Conservation (phyloP, 1,139 yeast genomes). For the Suhomyces choctaworum region DNA sequence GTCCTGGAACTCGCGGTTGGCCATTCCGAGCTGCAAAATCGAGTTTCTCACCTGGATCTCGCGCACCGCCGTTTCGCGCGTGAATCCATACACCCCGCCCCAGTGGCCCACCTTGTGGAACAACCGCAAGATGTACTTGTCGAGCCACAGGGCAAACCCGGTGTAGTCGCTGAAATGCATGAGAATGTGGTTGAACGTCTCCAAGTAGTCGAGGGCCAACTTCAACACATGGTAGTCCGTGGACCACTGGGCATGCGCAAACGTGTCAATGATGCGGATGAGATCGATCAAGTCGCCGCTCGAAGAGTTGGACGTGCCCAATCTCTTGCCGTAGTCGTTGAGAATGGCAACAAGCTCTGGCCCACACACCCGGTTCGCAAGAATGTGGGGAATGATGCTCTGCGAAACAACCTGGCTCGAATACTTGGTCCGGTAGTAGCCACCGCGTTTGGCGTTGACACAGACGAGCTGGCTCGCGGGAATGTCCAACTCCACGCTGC, state of each 20-base stretch:
- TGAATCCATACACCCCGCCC: slow-evolving; percentile 17
- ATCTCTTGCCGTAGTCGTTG: slow-evolving; percentile 37
- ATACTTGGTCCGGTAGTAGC: slow-evolving; percentile 43
- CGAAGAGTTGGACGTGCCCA: slow-evolving; percentile 23
- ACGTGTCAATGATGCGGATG: slow-evolving; percentile 26
- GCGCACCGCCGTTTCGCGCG: slow-evolving; percentile 16
- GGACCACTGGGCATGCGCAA: slow-evolving; percentile 23
- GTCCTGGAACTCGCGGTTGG: slow-evolving; percentile 28
- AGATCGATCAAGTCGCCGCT: slow-evolving; percentile 31
- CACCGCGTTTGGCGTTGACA: slow-evolving; percentile 49
- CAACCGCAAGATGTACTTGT: slow-evolving; percentile 19
- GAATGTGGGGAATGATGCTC: slow-evolving; percentile 24
- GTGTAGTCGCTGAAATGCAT: slow-evolving; percentile 30
- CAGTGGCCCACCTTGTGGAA: slow-evolving; percentile 29
- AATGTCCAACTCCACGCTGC: slow-evolving; percentile 39
- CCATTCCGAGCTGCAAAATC: slow-evolving; percentile 38
- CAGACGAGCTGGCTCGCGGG: slow-evolving; percentile 23
- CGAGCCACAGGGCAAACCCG: slow-evolving; percentile 26
- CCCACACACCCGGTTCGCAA: slow-evolving; percentile 22
- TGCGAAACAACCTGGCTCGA: slow-evolving; percentile 22
- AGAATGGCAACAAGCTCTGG: slow-evolving; percentile 37
- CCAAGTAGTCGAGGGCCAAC: slow-evolving; percentile 34
- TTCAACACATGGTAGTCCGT: slow-evolving; percentile 30
- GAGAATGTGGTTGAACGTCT: slow-evolving; percentile 30
- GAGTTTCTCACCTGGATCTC: slow-evolving; percentile 46